These are phyloP conservation scores for Pistacia atlantica DNA, from an alignment of 345 rosid genomes.

Conservation along the genomic window DNA sequence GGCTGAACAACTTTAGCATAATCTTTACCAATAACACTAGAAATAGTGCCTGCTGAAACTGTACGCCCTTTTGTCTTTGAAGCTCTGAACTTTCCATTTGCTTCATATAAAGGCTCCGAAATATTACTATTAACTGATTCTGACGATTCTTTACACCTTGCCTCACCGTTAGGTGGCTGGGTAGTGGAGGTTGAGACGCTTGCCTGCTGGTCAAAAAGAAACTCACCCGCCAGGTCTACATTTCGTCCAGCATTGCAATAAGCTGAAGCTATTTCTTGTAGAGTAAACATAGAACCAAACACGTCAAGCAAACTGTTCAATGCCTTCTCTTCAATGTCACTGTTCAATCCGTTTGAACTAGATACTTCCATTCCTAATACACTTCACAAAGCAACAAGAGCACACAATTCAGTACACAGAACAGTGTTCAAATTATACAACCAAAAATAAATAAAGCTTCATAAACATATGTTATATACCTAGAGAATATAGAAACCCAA, in stretches of 20 bases:
- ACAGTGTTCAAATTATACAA: not conserved
- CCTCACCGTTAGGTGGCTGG: slow-evolving; percentile 21
- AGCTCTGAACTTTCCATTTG: slow-evolving; percentile 32
- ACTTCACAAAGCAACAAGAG: not conserved
- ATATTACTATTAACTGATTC: slow-evolving; percentile 19
- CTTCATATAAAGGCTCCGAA: slow-evolving; percentile 16
- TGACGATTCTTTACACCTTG: slow-evolving; percentile 16
- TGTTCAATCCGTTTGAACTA: slow-evolving; percentile 18
- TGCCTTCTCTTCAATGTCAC: slow-evolving; percentile 39
- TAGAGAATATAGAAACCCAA: not conserved
- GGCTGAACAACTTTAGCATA: slow-evolving; percentile 34
- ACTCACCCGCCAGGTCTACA: slow-evolving; percentile 39
- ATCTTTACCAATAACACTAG: slow-evolving; percentile 48
- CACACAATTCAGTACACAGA: not conserved
- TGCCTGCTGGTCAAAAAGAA: slow-evolving; percentile 36
- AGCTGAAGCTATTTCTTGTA: slow-evolving; percentile 50
- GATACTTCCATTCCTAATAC: slow-evolving; percentile 44
- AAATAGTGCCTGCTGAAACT: slow-evolving; percentile 54
- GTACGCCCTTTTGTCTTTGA: slow-evolving; percentile 41
- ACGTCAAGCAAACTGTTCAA: slow-evolving; percentile 45
- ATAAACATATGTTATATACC: not conserved
- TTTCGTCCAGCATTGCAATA: slow-evolving; percentile 38
- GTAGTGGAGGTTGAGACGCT: slow-evolving; percentile 19
- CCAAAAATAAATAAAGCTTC: not conserved
- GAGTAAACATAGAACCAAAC: slow-evolving; percentile 42